Base-by-base conservation (phyloP, 2,329 filamentous ascomycete species). In the Kalmusia sp. region DNA sequence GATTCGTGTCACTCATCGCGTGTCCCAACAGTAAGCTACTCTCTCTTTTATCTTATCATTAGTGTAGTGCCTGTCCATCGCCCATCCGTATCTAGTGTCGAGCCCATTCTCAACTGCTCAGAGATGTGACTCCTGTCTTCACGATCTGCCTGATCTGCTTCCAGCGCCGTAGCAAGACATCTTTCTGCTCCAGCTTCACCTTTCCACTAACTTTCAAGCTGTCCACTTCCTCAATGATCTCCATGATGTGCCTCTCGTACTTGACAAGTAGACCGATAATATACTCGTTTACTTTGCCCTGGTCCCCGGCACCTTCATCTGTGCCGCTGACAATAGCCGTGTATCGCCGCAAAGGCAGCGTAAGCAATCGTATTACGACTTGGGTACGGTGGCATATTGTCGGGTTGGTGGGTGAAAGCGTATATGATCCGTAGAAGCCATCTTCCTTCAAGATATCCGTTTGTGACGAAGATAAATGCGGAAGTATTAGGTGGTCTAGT, bases 331-430 rank as follows among this genome's bases (percentile, higher is more conserved):
- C 59, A 49, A 74, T 74, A 2, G 63, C 61, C 14, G 68, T 53
- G 49, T 70, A 72, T 14, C 68, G 58, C 30, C 63, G 63, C 9
- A 56, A 52, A 21, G 70, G 69, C 3, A 75, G 55, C 4, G 64
- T 58, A 4, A 73, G 54, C 14, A 73, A 63, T 12, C 78, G 70
- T 3, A 80, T 63, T 1, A 77, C 76, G 7, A 77, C 76, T 53
- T 79, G 76, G 3, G 78, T 80, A 25, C 77, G 76, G 63, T 79
- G 76, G 54, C 77, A 80, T 30, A 76, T 62, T 15, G 68, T 68
- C 27, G 70, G 64, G 0, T 62, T 53, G 6, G 59, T 53, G 0
- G 56, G 52, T 17, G 46, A 61, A 3, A 71, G 61, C 27, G 63
- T 68, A 47, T 74, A 74, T 4, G 56, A 60, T 5, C 64, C 77